Percentiles rank a stretch among this genome's conserved stretches.
phyloP scores from a whole-genome alignment of 163 green algal species.

The Scenedesmus sp. region DNA sequence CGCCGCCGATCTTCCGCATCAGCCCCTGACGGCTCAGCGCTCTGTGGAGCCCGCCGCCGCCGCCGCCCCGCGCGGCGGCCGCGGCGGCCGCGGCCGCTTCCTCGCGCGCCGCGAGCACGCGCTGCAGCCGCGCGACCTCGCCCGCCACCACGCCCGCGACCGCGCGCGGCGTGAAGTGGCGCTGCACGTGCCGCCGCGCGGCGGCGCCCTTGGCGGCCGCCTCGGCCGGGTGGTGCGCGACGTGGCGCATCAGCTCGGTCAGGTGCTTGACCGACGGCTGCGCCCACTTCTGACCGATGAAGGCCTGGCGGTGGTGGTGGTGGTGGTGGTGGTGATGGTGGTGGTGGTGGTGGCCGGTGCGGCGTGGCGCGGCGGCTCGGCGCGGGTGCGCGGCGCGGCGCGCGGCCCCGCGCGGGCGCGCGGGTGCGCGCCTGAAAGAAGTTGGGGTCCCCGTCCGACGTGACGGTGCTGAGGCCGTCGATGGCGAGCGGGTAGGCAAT shows the following conservation, averaged over 20 bases:
- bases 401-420: too few species aligned
- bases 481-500: conserved; percentile 45
- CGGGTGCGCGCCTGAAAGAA: too few species aligned
- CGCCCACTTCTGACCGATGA: conserved; percentile 62
- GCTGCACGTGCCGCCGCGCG: conserved; percentile 54
- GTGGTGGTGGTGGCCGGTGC: too few species aligned
- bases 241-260: conserved; percentile 63
- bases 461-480: conserved; percentile 13
- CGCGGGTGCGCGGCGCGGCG: too few species aligned
- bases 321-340: too few species aligned
- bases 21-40: too few species aligned
- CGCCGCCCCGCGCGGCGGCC: background rate
- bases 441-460: conserved; percentile 29
- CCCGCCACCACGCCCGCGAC: conserved; percentile 52
- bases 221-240: conserved; percentile 55
- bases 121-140: conserved; percentile 61
- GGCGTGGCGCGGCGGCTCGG: too few species aligned
- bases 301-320: too few species aligned
- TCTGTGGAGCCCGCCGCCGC: background rate
- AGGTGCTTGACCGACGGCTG: conserved; percentile 63
- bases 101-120: background rate
- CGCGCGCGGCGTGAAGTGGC: conserved; percentile 55
- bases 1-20: too few species aligned
- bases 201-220: conserved; percentile 50
- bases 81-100: background rate